These are phyloP conservation scores for Lepidium didymum DNA, from an alignment of 345 rosid genomes.

Conservation along the genomic window DNA sequence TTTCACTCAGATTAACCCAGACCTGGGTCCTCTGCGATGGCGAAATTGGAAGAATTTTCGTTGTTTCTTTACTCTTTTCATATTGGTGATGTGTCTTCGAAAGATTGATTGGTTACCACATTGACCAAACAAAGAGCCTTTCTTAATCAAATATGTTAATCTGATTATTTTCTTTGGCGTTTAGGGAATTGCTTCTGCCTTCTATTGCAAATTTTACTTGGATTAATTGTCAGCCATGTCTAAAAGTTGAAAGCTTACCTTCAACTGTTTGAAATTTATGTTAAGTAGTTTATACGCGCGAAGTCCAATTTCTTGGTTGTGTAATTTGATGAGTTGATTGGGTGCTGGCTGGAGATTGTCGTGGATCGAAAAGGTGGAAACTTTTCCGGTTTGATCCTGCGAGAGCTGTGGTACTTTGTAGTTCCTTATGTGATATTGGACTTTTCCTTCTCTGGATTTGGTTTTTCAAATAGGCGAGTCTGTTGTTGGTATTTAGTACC, in stretches of 20 bases:
- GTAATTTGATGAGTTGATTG: neutral
- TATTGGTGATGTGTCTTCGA: neutral
- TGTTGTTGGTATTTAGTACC: neutral
- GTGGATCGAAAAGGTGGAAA: neutral
- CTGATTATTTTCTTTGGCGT: neutral
- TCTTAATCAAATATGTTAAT: neutral
- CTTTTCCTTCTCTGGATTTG: neutral
- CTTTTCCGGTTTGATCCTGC: slow-evolving; percentile 3
- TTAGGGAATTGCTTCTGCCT: neutral
- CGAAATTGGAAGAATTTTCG: neutral
- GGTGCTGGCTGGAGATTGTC: neutral
- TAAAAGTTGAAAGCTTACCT: neutral
- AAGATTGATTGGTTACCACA: neutral
- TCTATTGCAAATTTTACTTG: neutral
- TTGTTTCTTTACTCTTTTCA: neutral
- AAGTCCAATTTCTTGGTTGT: neutral
- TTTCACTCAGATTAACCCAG: neutral
- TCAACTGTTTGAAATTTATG: neutral
- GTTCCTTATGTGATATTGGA: neutral
- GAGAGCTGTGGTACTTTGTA: neutral
- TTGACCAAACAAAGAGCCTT: neutral
- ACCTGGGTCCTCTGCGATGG: neutral
- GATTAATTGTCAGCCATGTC: neutral
- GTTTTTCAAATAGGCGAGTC: neutral
- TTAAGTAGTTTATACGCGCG: neutral